Evolutionary conservation across 208 protist species (phyloP), one percentile per base, ranked within the genome.

Genomic region (Trypanosoma mega): DNA sequence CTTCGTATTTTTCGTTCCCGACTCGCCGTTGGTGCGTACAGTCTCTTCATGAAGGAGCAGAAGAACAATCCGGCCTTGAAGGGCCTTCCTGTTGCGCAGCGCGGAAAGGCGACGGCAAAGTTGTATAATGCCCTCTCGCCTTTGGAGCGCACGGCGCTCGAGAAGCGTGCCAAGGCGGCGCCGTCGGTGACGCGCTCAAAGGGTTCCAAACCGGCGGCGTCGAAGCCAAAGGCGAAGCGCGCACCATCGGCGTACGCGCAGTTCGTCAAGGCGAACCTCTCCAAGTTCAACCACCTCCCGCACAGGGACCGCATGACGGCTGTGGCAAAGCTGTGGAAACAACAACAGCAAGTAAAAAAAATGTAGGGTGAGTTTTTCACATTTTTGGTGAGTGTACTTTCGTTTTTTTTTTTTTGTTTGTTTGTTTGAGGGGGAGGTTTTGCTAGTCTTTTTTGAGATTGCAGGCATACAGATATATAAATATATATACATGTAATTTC

Each of bases 41-140:
- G 61, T 9, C 59, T 94, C 58, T 94, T 94, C 65, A 91, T 94
- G 87, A 80, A 79, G 23, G 87, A 94, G 67, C 83, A 94, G 66
- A 91, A 90, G 66, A 84, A 85, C 71, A 83, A 94, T 72, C 77
- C 80, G 43, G 86, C 82, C 63, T 77, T 94, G 31, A 76, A 80
- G 33, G 84, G 84, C 31, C 82, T 94, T 23, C 24, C 68, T n/a
- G 63, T 91, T 45, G 64, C 59, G 2, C 63, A 91, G n/a, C 87
- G 87, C 43, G 84, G 87, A 2, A 81, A 85, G 54, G 53, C 80
- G 63, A 85, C 77, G n/a, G 71, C 83, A 12, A 91, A 88, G 72
- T 68, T 94, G 34, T 94, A 94, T 71, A 87, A 90, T 31, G 30
- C 67, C 2, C 79, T 94, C 37, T 78, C 68, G 20, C 64, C 78